phyloP scores from a whole-genome alignment of 148 eudicot species.

The Selenicereus undatus region DNA sequence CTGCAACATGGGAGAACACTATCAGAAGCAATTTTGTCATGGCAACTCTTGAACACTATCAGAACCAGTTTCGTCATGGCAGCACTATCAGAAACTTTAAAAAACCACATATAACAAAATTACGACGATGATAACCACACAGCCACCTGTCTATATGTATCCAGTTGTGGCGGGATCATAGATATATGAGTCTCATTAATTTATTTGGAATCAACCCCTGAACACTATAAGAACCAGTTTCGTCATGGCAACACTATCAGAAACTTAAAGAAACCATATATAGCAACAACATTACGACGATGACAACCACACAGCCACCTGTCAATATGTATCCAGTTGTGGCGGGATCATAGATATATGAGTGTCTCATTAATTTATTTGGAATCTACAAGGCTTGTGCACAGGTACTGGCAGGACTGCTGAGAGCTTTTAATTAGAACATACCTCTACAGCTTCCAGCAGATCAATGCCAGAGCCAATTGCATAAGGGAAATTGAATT shows the following conservation, averaged over 20 bases:
- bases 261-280: neutral
- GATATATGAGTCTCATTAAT: neutral
- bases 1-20: slow-evolving; percentile 33
- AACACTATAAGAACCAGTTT: neutral
- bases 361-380: neutral
- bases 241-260: neutral
- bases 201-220: neutral
- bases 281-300: neutral
- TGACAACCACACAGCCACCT: neutral
- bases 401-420: neutral
- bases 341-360: slow-evolving; percentile 3
- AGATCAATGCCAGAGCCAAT: slow-evolving; percentile 50
- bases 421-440: slow-evolving; percentile 2
- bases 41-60: neutral
- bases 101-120: neutral
- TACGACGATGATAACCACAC: neutral
- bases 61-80: no score
- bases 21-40: neutral
- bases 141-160: neutral
- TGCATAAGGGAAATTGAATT: slow-evolving; percentile 61
- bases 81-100: neutral
- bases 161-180: neutral
- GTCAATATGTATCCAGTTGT: neutral
- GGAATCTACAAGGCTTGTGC: neutral
- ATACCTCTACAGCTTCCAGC: slow-evolving; percentile 56